Percentiles rank a stretch among this genome's conserved stretches.
phyloP scores from a whole-genome alignment of 192 early-diverging fungal species.

The Geosiphon pyriformis region DNA sequence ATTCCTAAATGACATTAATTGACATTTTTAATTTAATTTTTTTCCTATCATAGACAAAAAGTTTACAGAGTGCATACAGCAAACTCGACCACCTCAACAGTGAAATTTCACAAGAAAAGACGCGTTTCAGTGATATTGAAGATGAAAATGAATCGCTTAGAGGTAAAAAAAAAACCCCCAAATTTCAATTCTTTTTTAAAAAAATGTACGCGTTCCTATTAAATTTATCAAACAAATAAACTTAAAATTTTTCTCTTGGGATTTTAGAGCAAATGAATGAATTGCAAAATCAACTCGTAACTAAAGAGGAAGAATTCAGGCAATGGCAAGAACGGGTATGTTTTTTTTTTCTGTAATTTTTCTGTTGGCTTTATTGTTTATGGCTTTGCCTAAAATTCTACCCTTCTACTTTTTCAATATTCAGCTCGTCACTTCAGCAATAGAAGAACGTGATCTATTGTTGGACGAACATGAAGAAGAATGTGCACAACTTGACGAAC shows the following conservation, averaged over 20 bases:
- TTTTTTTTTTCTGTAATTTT: background rate
- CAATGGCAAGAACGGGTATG: constrained; percentile 16
- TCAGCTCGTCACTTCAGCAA: constrained; percentile 12
- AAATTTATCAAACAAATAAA: background rate
- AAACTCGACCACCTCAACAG: constrained; percentile 22
- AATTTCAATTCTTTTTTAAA: background rate
- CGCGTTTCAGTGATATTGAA: constrained; percentile 21
- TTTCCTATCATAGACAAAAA: background rate
- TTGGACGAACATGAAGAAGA: constrained; percentile 14
- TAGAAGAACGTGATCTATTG: constrained; percentile 10
- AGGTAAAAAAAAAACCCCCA: constrained; percentile 1
- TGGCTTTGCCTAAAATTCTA: background rate
- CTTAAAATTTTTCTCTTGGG: background rate
- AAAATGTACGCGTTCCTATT: background rate
- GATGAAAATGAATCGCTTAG: constrained; percentile 24
- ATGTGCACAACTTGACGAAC: background rate
- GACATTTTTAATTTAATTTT: background rate
- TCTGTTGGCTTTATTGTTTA: background rate
- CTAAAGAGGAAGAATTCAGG: constrained; percentile 20
- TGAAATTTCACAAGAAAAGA: constrained; percentile 21
- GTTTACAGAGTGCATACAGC: constrained; percentile 14
- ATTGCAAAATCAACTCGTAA: constrained; percentile 15
- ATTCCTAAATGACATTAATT: no score
- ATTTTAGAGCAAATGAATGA: constrained; percentile 22
- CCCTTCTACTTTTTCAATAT: background rate